Evolutionary conservation across 2,329 filamentous ascomycete species (phyloP), one percentile per base, ranked within the genome.

Genomic region (Aspergillus spinulosporus): DNA sequence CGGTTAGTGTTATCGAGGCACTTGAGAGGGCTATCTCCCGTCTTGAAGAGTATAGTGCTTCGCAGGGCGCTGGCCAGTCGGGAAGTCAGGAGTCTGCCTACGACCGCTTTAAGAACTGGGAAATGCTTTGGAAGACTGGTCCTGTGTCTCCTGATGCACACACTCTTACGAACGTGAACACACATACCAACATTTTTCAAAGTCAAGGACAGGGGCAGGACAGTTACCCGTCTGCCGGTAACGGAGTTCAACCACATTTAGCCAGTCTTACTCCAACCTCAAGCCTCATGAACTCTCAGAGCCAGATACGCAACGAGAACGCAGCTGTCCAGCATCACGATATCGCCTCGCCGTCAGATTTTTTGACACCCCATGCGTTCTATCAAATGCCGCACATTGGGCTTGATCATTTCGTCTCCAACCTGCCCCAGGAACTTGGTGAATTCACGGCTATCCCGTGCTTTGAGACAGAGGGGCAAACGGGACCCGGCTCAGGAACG

Each of bases 1-100:
- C 81, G 44, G 78, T 79, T 5, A 80, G 76, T n/a, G 72, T 82
- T 8, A 80, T 82, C 37, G 80, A 82, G 60, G 77, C 79, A 1
- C 78, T 82, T 28, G 80, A 82, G 56, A 73, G 77, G 43, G 80
- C 80, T 8, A 74, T 75, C 8, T 67, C 72, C 31, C 74, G 79
- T 15, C 71, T 82, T 3, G 77, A 81, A 47, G 68, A 76, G 15
- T 78, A 75, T 50, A 74, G 72, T 45, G 70, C 75, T 42, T 66
- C 63, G 3, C 70, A 72, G 46, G 62, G 65, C 3, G 62, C 66
- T 32, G 67, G 58, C 26, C 70, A 66, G 21, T 61, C 70, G 3
- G 72, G 73, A 0, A 63, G 63, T 2, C 60, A 70, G n/a, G 79
- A 80, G 57, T 80, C 79, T 3, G 78, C 79, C 26, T 81, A 81